Percentiles rank a stretch among this genome's conserved stretches.
These are phyloP conservation scores for Petunia hybrid DNA, from an alignment of 305 asterid genomes.

Conservation along the genomic window DNA sequence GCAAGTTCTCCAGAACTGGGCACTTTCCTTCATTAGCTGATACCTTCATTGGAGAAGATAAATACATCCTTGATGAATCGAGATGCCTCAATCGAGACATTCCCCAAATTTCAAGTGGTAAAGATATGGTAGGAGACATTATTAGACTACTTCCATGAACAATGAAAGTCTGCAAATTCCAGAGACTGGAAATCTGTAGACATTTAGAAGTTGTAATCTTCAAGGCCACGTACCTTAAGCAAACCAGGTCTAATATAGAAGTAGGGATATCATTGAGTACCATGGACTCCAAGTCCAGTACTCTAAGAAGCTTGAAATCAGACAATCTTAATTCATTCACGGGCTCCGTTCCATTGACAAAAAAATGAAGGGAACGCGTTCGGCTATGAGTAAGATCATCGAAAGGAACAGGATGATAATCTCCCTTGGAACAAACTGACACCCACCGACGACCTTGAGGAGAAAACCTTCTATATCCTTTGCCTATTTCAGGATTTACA, in stretches of 20 bases:
- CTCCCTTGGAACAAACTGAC: too few species aligned
- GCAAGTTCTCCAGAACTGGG: background rate
- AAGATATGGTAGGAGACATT: too few species aligned
- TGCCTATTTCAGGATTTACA: background rate
- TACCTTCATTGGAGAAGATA: background rate
- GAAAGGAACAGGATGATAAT: background rate
- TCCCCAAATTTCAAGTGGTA: background rate
- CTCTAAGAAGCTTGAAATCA: too few species aligned
- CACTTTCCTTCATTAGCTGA: background rate
- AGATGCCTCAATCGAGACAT: background rate
- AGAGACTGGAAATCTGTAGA: background rate
- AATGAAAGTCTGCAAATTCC: conserved; percentile 3
- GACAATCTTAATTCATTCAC: too few species aligned
- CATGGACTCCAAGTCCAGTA: too few species aligned
- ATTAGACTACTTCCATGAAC: background rate
- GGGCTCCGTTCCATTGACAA: too few species aligned
- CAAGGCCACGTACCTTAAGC: background rate
- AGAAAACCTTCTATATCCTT: background rate
- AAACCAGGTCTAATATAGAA: background rate
- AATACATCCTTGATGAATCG: background rate
- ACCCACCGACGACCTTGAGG: too few species aligned
- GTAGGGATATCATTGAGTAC: background rate
- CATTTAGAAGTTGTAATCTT: background rate
- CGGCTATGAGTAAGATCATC: too few species aligned
- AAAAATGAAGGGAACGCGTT: too few species aligned